These are phyloP conservation scores for Lachancea mirantina DNA, from an alignment of 805 yeast genomes.

Conservation along the genomic window DNA sequence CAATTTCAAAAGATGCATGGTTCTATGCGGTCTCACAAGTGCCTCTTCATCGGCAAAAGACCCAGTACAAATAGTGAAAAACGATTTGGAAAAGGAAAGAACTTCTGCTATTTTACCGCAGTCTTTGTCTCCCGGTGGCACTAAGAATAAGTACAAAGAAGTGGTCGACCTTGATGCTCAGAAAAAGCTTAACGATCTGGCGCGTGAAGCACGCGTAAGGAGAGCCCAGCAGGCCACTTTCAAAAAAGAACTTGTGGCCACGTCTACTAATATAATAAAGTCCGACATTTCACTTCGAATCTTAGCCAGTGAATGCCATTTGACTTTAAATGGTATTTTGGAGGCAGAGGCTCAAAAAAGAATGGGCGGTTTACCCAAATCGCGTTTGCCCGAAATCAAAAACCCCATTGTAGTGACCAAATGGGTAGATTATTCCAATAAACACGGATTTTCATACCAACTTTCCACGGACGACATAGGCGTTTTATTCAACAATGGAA, in stretches of 20 bases:
- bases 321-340: conserved; percentile 39
- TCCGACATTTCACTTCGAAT: conserved; percentile 34
- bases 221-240: conserved; percentile 30
- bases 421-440: conserved; percentile 97
- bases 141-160: conserved; percentile 79
- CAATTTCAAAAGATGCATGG: conserved; percentile 62
- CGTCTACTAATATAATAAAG: conserved; percentile 32
- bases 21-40: conserved; percentile 50
- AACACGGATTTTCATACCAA: conserved; percentile 92
- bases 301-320: conserved; percentile 40
- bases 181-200: conserved; percentile 28
- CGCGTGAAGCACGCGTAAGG: conserved; percentile 31
- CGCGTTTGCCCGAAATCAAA: conserved; percentile 27
- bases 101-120: conserved; percentile 71
- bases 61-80: conserved; percentile 63
- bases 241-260: conserved; percentile 27
- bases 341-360: conserved; percentile 40
- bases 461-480: conserved; percentile 86
- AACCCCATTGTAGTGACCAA: conserved; percentile 75
- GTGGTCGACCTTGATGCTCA: conserved; percentile 38
- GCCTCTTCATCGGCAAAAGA: conserved; percentile 36
- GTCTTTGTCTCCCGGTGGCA: conserved; percentile 87
- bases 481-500: conserved; percentile 78
- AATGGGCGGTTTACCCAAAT: conserved; percentile 32
- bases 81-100: conserved; percentile 63